A percentile compares a stretch with the other conserved stretches of the same genome.
phyloP scores from a whole-genome alignment of 2,329 filamentous ascomycete species.

The Microdochium paspali region DNA sequence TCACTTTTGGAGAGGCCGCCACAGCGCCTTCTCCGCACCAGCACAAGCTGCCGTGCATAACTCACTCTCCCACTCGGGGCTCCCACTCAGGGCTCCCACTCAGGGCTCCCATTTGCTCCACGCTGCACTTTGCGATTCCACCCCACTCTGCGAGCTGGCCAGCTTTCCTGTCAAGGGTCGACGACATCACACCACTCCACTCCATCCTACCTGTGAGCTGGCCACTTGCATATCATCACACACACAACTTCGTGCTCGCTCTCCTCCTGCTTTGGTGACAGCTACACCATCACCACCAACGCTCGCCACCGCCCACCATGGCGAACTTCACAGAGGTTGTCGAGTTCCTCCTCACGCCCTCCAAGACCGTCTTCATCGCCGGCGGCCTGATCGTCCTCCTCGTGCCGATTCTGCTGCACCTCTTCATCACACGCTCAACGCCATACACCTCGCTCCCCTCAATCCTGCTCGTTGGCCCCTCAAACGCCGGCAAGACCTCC shows the following conservation, averaged over 20 bases:
- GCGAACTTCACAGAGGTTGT: constrained; percentile 28
- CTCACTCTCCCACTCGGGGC: not conserved
- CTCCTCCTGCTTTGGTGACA: not conserved
- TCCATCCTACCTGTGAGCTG: too few relatives aligned
- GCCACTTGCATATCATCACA: too few relatives aligned
- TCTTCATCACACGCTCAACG: constrained; percentile 58
- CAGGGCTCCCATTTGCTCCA: too few relatives aligned
- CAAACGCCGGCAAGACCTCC: constrained; percentile 78
- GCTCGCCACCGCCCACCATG: constrained; percentile 19
- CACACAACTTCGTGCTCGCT: not conserved
- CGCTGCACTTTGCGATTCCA: too few relatives aligned
- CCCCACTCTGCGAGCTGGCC: too few relatives aligned
- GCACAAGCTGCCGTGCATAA: not conserved
- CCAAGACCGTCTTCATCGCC: constrained; percentile 51
- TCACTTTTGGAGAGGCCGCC: not conserved
- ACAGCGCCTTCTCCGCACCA: not conserved
- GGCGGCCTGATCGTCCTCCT: constrained; percentile 62
- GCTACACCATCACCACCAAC: constrained; percentile 7
- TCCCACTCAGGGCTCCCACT: too few relatives aligned
- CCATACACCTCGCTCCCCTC: constrained; percentile 62
- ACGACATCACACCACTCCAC: too few relatives aligned
- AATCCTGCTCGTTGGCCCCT: constrained; percentile 73
- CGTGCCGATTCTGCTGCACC: constrained; percentile 70
- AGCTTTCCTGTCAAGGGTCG: too few relatives aligned
- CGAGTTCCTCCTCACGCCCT: constrained; percentile 50